A percentile compares a stretch with the other conserved stretches of the same genome.
These are phyloP conservation scores for Hericium coralloides DNA, from an alignment of 768 basidiomycete species.

Conservation along the genomic window DNA sequence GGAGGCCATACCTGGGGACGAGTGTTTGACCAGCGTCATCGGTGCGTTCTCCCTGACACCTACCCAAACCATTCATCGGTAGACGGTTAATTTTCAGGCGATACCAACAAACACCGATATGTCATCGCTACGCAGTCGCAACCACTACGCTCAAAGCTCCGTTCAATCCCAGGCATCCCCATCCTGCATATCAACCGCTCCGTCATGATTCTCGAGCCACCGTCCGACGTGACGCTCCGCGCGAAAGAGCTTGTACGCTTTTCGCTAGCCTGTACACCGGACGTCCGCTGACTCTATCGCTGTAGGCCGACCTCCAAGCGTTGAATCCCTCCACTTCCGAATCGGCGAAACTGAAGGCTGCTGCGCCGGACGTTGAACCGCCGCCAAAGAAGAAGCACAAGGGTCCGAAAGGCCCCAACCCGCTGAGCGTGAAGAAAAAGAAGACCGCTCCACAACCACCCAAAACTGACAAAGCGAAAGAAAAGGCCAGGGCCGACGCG, in stretches of 20 bases:
- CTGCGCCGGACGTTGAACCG: slow-evolving; percentile 22
- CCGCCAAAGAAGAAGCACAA: slow-evolving; percentile 48
- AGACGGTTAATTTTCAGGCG: slow-evolving; percentile 35
- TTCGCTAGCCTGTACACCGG: not conserved
- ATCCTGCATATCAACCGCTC: slow-evolving; percentile 87
- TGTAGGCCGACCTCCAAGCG: slow-evolving; percentile 55
- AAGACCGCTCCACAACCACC: slow-evolving; percentile 19
- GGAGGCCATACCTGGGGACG: slow-evolving; percentile 75
- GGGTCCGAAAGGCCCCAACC: slow-evolving; percentile 84
- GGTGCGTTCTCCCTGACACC: slow-evolving; percentile 38
- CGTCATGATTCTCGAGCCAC: slow-evolving; percentile 90
- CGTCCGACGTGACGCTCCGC: slow-evolving; percentile 65
- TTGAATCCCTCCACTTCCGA: slow-evolving; percentile 46
- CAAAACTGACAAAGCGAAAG: slow-evolving; percentile 7
- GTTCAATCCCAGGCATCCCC: slow-evolving; percentile 75
- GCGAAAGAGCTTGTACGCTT: slow-evolving; percentile 53
- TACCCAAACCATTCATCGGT: not conserved
- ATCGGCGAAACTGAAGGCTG: slow-evolving; percentile 30
- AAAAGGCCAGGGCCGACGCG: slow-evolving; percentile 3
- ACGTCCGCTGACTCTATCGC: not conserved
- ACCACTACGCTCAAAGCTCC: slow-evolving; percentile 57
- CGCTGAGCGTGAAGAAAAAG: slow-evolving; percentile 89
- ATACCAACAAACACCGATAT: slow-evolving; percentile 88
- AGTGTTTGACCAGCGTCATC: slow-evolving; percentile 74
- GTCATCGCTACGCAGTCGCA: slow-evolving; percentile 80